A percentile compares a stretch with the other conserved stretches of the same genome.
Conservation (phyloP, 148 eudicot species). For the Euryodendron excelsum region DNA sequence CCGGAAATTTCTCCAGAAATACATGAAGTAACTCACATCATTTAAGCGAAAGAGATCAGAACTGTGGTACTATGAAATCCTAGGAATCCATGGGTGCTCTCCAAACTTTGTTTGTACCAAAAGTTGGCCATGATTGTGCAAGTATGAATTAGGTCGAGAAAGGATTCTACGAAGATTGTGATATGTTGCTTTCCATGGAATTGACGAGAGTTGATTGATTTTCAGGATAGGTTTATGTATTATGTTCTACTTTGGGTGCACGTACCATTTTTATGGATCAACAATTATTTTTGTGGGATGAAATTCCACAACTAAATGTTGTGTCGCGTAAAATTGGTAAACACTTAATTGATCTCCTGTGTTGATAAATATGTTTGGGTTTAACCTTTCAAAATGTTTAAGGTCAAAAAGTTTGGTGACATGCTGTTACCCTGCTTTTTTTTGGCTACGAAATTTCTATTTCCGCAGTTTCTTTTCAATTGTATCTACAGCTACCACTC, state of each 20-base stretch:
- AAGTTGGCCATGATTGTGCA: not conserved
- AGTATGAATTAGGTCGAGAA: constrained; percentile 4
- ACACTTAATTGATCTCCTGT: not conserved
- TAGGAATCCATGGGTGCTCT: no score
- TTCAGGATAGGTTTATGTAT: not conserved
- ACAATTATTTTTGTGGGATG: not conserved
- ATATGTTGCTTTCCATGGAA: not conserved
- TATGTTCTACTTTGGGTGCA: not conserved
- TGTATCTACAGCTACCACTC: no score
- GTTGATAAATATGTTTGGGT: no score
- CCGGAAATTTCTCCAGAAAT: constrained; percentile 84
- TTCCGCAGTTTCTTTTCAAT: no score
- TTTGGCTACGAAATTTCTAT: no score
- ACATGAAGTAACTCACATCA: constrained; percentile 62
- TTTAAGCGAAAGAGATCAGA: not conserved
- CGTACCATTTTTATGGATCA: not conserved
- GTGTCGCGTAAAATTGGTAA: not conserved
- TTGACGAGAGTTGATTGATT: not conserved
- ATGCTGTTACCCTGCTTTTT: no score
- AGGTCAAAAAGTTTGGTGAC: no score
- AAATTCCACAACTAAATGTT: not conserved
- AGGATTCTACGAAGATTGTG: not conserved
- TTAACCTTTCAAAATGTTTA: no score
- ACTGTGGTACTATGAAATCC: not conserved
- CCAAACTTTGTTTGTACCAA: not conserved